Evolutionary conservation across 2,329 filamentous ascomycete species (phyloP).

Genomic region (Xylaria sp.): DNA sequence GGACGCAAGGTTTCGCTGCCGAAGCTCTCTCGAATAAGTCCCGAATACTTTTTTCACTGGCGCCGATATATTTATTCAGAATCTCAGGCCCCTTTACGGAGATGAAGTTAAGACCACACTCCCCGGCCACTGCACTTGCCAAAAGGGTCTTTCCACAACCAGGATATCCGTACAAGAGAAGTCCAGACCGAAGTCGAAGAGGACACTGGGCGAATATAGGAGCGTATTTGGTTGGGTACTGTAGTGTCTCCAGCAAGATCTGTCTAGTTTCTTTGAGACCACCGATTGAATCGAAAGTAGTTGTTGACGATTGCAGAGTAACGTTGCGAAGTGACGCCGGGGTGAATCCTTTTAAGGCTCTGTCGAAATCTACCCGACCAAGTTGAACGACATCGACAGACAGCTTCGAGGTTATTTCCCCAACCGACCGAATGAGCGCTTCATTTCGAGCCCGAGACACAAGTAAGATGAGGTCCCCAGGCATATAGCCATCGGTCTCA

Average conservation of each 20-base stretch:
- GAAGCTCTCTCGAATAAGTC: constrained; percentile 93
- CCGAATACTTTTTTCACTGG: constrained; percentile 92
- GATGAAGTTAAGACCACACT: constrained; percentile 98
- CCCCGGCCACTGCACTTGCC: constrained; percentile 94
- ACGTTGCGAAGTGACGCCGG: constrained; percentile 94
- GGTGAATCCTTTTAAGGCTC: constrained; percentile 88
- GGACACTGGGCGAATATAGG: constrained; percentile 97
- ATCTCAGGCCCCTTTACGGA: constrained; percentile 98
- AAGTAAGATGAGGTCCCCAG: constrained; percentile 85
- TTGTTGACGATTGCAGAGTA: constrained; percentile 89
- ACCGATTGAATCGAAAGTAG: constrained; percentile 90
- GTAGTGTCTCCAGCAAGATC: constrained; percentile 90
- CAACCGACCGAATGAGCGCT: constrained; percentile 84
- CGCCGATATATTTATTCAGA: constrained; percentile 98
- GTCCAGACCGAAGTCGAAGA: constrained; percentile 87
- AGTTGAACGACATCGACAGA: constrained; percentile 65
- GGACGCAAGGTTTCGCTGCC: constrained; percentile 87
- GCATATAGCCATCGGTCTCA: constrained; percentile 97
- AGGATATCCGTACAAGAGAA: constrained; percentile 92
- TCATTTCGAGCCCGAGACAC: constrained; percentile 89
- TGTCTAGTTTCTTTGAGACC: constrained; percentile 85
- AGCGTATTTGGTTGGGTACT: constrained; percentile 97
- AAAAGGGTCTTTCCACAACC: constrained; percentile 97
- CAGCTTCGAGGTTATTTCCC: constrained; percentile 53
- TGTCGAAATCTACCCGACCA: constrained; percentile 76